phyloP scores from a whole-genome alignment of 768 basidiomycete species.

The Polyporus arcularius region DNA sequence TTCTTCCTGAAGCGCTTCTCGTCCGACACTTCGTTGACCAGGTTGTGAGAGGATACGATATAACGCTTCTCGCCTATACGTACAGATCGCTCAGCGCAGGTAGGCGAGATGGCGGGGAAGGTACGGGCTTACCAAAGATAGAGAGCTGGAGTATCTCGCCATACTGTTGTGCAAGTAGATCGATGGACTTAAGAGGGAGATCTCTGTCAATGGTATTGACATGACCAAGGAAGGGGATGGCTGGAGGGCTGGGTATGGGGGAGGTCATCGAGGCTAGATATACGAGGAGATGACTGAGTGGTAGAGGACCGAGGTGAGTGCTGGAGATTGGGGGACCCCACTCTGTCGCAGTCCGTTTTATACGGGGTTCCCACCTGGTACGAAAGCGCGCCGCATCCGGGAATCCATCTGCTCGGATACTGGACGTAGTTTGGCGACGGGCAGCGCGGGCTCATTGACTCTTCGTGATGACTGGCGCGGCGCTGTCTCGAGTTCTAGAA shows the following conservation, averaged over 20 bases:
- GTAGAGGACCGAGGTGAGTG: background rate
- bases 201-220: constrained; percentile 36
- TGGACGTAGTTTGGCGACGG: no score
- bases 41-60: constrained; percentile 36
- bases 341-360: background rate
- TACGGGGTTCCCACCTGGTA: background rate
- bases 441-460: no score
- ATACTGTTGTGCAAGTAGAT: constrained; percentile 39
- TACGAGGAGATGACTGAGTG: background rate
- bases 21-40: constrained; percentile 44
- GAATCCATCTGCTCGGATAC: no score
- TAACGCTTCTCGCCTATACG: constrained; percentile 28
- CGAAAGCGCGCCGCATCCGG: background rate
- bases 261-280: constrained; percentile 28
- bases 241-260: constrained; percentile 43
- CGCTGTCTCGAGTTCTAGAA: no score
- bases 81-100: background rate
- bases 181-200: constrained; percentile 35
- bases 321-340: background rate
- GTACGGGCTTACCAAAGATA: constrained; percentile 31
- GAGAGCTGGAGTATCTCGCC: constrained; percentile 44
- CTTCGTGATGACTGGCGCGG: no score
- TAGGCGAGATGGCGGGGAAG: background rate
- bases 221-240: constrained; percentile 45
- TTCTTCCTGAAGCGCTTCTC: constrained; percentile 44